Evolutionary conservation across 257 asterid genomes (phyloP), one percentile per base, ranked within the genome.

Genomic region (Ehretia macrophylla): DNA sequence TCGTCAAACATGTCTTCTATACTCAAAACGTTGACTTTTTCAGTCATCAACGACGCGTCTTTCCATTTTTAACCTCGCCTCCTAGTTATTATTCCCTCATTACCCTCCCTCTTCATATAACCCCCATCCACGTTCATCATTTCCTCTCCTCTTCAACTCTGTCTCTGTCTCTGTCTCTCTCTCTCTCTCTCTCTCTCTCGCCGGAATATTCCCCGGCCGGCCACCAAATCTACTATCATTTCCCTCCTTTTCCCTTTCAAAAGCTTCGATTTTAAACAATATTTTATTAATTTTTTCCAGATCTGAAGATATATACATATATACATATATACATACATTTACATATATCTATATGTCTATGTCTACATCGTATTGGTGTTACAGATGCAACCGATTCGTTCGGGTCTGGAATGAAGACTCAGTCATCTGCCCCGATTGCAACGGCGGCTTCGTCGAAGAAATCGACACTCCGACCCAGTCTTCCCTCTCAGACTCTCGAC

Each of bases 311-410:
- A n/a, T n/a, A 42, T 42, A 42, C 3, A 42, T 42, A 10, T 4
- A 2, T 42, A 2, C 47, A 42, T 27, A 27, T 27, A 27, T 27
- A 27, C 6, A 27, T 27, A 27, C 6, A 1, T 27, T 27, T 27
- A 1, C 4, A 27, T 27, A 27, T 27, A 27, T 3, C 3, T 4
- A 48, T 17, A 68, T 73, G 70, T 77, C 81, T 67, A 79, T 67
- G 83, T 71, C 81, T 68, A 75, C 91, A 22, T 51, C 83, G 10
- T 85, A 77, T 76, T 87, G 91, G 91, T 87, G 90, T 63, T 79
- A 87, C 68, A 77, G 87, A 53, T 87, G 96, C 86, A 81, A 73
- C 71, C 77, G 82, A 39, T 79, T 79, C 60, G 75, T 85, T 18
- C 68, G 90, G 74, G 88, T 71, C 62, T 63, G 60, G 77, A 70